Base-by-base conservation (phyloP, 768 basidiomycete species). In the Macrocybe gigantea region DNA sequence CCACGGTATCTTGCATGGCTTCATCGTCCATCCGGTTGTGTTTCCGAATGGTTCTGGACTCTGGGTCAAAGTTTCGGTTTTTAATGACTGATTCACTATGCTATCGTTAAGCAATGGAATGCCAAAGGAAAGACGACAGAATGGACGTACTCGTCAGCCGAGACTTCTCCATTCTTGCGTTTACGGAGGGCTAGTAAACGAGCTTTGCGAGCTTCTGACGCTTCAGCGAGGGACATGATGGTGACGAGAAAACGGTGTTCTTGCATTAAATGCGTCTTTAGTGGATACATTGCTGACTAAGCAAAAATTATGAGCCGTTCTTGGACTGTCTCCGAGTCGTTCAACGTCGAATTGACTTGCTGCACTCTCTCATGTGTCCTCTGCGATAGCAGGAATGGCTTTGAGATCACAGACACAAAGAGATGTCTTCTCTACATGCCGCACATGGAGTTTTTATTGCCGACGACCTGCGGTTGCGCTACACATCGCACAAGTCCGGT, bases 51-150 rank as follows among this genome's bases (percentile, higher is more conserved):
- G 84, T 88, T 49, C 87, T 81, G 30, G 91, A 88, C 55, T 83
- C 82, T 1, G 93, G 92, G 66, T 98, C 95, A 64, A 88, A 98
- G 59, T 94, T 94, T 33, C 95, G 81, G 53, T 69, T 79, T 55
- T 80, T 79, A 32, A 91, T 68, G 44, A 83, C 59, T 9, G 80
- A 70, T 53, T 74, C 75, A 38, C 67, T 58, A 31, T 56, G 43
- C 38, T 58, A 71, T 49, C 34, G 35, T 37, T 8, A 14, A 10
- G 43, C 30, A 38, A 35, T 29, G 36, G 34, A 13, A 35, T 42
- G 30, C 30, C 5, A 45, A 12, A 37, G 6, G 22, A 5, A 11
- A 32, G 30, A 42, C 30, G 33, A 9, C 6, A 38, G n/a, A 15
- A 38, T 32, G 53, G 9, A 63, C 60, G 48, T 49, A 75, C 81